Evolutionary conservation across 768 basidiomycete genomes (phyloP), one percentile per base, ranked within the genome.

Genomic region (Candolleomyces efflorescens): DNA sequence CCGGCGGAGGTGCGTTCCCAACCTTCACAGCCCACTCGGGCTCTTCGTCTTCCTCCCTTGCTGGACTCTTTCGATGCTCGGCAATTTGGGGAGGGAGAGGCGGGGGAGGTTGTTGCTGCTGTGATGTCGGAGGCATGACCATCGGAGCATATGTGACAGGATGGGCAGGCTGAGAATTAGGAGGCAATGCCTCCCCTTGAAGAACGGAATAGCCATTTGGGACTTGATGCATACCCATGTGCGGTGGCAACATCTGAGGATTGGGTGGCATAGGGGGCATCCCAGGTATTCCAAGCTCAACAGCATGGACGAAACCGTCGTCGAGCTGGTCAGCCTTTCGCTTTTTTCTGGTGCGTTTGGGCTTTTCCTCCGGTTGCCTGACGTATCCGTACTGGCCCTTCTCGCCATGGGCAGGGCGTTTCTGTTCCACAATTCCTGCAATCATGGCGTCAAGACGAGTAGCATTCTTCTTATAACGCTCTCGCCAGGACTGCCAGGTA

Each of bases 401-500:
- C 69, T 89, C 87, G 22, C 89, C 89, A 9, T 78, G 81, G 0
- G 70, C 70, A 2, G 88, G 86, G 63, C 85, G 87, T 66, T 83
- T 89, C 67, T 85, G 78, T 24, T 83, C 84, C 1, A 92, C 89
- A 12, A 91, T 84, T 4, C 73, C 73, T 1, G 82, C 69, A 53
- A 93, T 92, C 54, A 82, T 70, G 11, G 65, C 65, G 65, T 92
- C 89, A 38, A 92, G 77, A 10, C 89, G 83, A 6, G 72, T 66
- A 0, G 88, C 75, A 59, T 93, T 87, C 71, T 92, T 92, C 75
- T 92, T 92, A 74, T 93, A 93, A 26, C 91, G 79, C 66, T 93
- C 90, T 24, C 91, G 82, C 90, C 90, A 93, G 15, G 90, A 93
- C 62, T 92, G 89, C 90, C 90, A 93, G 2, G 90, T 91, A 67